Evolutionary conservation across 2,329 filamentous ascomycete species (phyloP), one percentile per base, ranked within the genome.

Genomic region (Penicillium italicum): DNA sequence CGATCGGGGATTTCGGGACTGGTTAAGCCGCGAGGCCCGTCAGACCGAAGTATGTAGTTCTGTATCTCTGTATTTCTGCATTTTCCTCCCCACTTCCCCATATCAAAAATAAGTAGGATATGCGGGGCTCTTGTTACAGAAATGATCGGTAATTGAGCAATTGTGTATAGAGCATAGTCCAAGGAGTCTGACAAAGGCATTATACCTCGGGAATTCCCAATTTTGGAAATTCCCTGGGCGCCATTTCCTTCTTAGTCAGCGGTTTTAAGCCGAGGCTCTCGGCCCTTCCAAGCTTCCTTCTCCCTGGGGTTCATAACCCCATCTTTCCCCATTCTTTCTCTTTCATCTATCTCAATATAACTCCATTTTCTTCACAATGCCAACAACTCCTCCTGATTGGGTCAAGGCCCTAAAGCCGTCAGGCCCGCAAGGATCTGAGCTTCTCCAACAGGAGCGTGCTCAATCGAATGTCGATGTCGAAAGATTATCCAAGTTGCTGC

Each of bases 391-490:
- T 62, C 83, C 83, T 37, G 77, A 81, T 72, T 89, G 86, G 86
- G 86, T 89, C 64, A 84, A 85, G 72, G 79, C 82, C 62, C 77
- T 89, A 62, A 85, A 81, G 76, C 85, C 85, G 34, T 79, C 87
- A 3, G 82, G 82, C 53, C 85, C 85, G 5, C 87, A 90, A 65
- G 88, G 88, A 59, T 79, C 80, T 37, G 86, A 90, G 66, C 80
- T 91, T 45, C 82, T 91, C 51, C 72, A 79, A n/a, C 78, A 82
- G 48, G 88, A 91, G 77, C 82, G 89, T 60, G 81, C 80, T 24
- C 82, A 82, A 65, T 89, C 86, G 49, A 84, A 84, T 56, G 73
- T 91, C 63, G 79, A 86, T 28, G 83, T 90, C 20, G 81, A 87
- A 56, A 82, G 85, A 67, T 78, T 92, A 9, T 83, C 86, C 44